A percentile compares a stretch with the other conserved stretches of the same genome.
Conservation (phyloP, 805 yeast species). For the Wickerhamomyces bovis region DNA sequence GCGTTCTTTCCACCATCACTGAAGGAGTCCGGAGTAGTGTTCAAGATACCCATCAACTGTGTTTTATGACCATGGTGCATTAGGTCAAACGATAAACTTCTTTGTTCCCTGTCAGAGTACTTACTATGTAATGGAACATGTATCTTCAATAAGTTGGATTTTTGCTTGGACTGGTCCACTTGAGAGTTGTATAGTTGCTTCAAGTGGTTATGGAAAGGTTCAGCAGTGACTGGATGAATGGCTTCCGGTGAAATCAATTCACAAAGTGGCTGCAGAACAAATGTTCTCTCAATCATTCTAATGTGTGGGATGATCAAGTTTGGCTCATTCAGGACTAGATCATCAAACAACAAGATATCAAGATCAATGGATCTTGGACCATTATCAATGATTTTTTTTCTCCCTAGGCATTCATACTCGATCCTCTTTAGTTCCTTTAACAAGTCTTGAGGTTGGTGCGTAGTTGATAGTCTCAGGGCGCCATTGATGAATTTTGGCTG, state of each 20-base stretch:
- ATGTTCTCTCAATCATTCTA: conserved; percentile 81
- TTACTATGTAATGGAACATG: conserved; percentile 40
- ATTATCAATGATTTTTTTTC: conserved; percentile 77
- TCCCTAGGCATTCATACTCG: conserved; percentile 62
- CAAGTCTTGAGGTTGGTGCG: conserved; percentile 56
- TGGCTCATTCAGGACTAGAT: conserved; percentile 45
- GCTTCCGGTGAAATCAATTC: conserved; percentile 65
- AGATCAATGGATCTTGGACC: conserved; percentile 92
- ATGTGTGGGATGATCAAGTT: conserved; percentile 78
- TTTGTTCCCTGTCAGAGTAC: conserved; percentile 14
- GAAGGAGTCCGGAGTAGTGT: conserved; percentile 91
- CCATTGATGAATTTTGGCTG: conserved; percentile 86
- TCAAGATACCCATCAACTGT: conserved; percentile 78
- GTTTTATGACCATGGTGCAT: conserved; percentile 44
- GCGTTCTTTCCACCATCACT: conserved; percentile 73
- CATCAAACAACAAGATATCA: conserved; percentile 67
- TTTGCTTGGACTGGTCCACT: conserved; percentile 34
- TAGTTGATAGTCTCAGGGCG: conserved; percentile 60
- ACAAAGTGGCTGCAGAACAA: conserved; percentile 84
- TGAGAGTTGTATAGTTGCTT: conserved; percentile 41
- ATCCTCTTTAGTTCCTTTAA: conserved; percentile 60
- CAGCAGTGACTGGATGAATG: conserved; percentile 82
- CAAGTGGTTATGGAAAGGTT: conserved; percentile 67
- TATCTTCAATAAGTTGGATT: conserved; percentile 43
- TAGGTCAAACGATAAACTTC: conserved; percentile 39